phyloP scores from a whole-genome alignment of 23 red algal species.

The Chondrus crispus region DNA sequence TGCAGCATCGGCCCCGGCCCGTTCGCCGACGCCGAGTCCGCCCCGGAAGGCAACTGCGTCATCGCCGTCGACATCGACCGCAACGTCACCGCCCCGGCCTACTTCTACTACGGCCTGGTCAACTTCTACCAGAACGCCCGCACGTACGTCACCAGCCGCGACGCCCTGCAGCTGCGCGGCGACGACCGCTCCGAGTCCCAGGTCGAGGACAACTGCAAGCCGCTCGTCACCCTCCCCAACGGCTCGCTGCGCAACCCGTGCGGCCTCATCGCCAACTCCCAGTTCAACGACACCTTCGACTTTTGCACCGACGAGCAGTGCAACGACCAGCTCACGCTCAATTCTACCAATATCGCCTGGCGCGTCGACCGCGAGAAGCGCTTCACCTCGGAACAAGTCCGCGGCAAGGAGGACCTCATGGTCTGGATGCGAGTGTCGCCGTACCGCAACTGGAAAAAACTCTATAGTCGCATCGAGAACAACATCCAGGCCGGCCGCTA shows the following conservation, averaged over 20 bases:
- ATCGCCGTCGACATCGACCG: slow-evolving; percentile 12
- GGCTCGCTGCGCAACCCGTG: slow-evolving; percentile 40
- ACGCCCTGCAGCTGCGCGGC: slow-evolving; percentile 50
- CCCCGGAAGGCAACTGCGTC: slow-evolving; percentile 4
- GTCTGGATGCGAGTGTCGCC: slow-evolving; percentile 82
- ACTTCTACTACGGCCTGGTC: slow-evolving; percentile 78
- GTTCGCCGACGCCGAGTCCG: neutral
- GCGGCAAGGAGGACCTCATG: slow-evolving; percentile 56
- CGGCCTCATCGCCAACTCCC: slow-evolving; percentile 65
- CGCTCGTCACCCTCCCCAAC: neutral
- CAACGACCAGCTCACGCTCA: neutral
- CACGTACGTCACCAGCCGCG: slow-evolving; percentile 56
- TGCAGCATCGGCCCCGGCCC: slow-evolving; percentile 49
- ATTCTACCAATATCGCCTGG: slow-evolving; percentile 65
- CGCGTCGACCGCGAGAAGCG: slow-evolving; percentile 39
- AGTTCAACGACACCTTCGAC: slow-evolving; percentile 70
- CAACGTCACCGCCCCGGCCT: slow-evolving; percentile 39
- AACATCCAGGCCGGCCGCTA: slow-evolving; percentile 55
- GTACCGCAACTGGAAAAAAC: slow-evolving; percentile 71
- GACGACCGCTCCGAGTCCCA: neutral
- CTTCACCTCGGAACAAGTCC: slow-evolving; percentile 22
- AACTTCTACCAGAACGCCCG: slow-evolving; percentile 86
- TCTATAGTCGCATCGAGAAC: slow-evolving; percentile 51
- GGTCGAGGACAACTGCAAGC: slow-evolving; percentile 56
- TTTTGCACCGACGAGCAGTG: slow-evolving; percentile 40